Conservation (phyloP, 2,329 filamentous ascomycete species). For the Aspergillus ustus region DNA sequence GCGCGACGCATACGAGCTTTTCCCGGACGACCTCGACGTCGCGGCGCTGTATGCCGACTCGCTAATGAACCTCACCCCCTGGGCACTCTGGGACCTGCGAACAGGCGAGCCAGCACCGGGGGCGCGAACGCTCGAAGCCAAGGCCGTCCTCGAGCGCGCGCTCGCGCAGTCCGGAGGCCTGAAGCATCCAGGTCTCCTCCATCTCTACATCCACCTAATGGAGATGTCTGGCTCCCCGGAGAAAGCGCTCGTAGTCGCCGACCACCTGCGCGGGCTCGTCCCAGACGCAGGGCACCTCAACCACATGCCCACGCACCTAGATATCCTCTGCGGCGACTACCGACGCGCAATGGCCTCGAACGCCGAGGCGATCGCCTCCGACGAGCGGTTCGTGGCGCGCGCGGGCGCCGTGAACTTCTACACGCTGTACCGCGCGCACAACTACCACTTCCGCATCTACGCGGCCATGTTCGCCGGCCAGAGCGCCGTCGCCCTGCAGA, state of each 20-base stretch:
- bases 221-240: constrained; percentile 75
- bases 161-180: constrained; percentile 55
- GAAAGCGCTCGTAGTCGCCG: constrained; percentile 62
- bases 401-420: constrained; percentile 72
- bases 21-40: constrained; percentile 65
- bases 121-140: constrained; percentile 63
- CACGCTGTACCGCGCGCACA: constrained; percentile 73
- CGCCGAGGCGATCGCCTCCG: constrained; percentile 66
- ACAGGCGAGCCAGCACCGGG: constrained; percentile 61
- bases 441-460: constrained; percentile 77
- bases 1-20: constrained; percentile 57
- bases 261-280: constrained; percentile 66
- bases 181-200: constrained; percentile 71
- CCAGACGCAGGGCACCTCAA: constrained; percentile 72
- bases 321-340: constrained; percentile 75
- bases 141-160: constrained; percentile 62
- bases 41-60: constrained; percentile 67
- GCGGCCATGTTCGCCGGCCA: constrained; percentile 78
- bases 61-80: constrained; percentile 68
- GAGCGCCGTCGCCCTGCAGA: constrained; percentile 65
- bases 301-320: constrained; percentile 79
- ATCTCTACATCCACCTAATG: constrained; percentile 78
- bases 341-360: constrained; percentile 69
- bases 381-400: constrained; percentile 66
- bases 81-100: constrained; percentile 66